Base-by-base conservation (phyloP, 306 rosid species). In the Fragaria iinumae region DNA sequence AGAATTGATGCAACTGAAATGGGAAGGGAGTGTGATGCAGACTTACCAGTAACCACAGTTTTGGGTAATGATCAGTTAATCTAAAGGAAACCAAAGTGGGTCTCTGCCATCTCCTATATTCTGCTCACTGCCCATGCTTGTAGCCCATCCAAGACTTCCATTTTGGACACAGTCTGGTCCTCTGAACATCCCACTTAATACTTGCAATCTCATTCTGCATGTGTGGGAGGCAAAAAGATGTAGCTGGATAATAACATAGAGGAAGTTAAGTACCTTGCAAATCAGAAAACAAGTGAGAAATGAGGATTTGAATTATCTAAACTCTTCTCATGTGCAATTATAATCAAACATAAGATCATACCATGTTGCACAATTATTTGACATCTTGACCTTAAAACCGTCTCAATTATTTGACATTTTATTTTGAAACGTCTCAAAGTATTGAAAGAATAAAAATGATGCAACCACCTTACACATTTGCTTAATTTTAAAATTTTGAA, bases 31-130 rank as follows among this genome's bases (percentile, higher is more conserved):
- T 64, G 38, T 17, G 69, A 64, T 64, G 18, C 36, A 63, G 68
- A 32, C 68, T 63, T 1, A 29, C n/a, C 25, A 25, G 25, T 25
- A 25, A 25, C 25, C 25, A 25, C 25, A 25, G 25, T 25, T 25
- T 25, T 25, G 32, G 32, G 62, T 55, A 55, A 7, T 55, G 29
- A 55, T 5, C 62, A 55, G 21, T n/a, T 55, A 55, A 55, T 55
- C 62, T 6, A 56, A 56, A 23, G 73, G 73, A 69, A 47, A 69
- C 45, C 74, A 62, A 50, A 34, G 75, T 71, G 63, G 49, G 48
- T 8, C 76, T 72, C 76, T 38, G 32, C 63, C 65, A 36, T 72
- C 43, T 21, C 13, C 25, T 21, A 67, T 11, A 67, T 39, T 41
- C 34, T 67, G 50, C 8, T 67, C 16, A 4, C 12, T 67, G 36